Conservation (phyloP, 1,284 basidiomycete species). For the Mycosarcoma maydis region DNA sequence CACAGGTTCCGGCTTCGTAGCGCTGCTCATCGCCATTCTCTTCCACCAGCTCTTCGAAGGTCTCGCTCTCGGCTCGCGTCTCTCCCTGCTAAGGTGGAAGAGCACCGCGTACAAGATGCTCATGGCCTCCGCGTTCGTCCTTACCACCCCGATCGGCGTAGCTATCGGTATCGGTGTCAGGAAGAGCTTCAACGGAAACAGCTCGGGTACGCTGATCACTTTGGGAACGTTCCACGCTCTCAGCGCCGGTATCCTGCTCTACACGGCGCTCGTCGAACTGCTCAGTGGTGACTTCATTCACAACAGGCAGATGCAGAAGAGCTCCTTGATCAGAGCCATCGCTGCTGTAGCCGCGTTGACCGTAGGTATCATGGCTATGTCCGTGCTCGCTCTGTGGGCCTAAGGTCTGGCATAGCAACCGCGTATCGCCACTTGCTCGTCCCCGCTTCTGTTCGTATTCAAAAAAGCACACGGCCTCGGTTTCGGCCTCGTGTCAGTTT, state of each 20-base stretch:
- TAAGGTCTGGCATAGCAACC: slow-evolving; percentile 1
- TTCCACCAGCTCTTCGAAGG: slow-evolving; percentile 62
- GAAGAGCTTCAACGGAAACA: slow-evolving; percentile 81
- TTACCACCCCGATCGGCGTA: slow-evolving; percentile 71
- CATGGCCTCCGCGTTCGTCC: slow-evolving; percentile 54
- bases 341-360: slow-evolving; percentile 31
- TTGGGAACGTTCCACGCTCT: slow-evolving; percentile 85
- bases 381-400: slow-evolving; percentile 40
- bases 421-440: no score
- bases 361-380: slow-evolving; percentile 35
- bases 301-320: slow-evolving; percentile 25
- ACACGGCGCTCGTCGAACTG: slow-evolving; percentile 89
- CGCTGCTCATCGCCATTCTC: slow-evolving; percentile 62
- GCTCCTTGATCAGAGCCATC: slow-evolving; percentile 6
- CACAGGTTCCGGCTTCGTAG: slow-evolving; percentile 46
- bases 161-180: slow-evolving; percentile 81
- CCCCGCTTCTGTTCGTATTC: no score
- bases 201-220: slow-evolving; percentile 78
- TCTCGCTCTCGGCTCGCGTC: slow-evolving; percentile 45
- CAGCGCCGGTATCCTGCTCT: slow-evolving; percentile 87
- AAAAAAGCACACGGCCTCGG: no score
- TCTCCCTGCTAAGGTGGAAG: slow-evolving; percentile 51
- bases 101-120: slow-evolving; percentile 28
- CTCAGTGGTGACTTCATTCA: slow-evolving; percentile 41
- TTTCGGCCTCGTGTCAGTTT: no score